Evolutionary conservation across 257 asterid species (phyloP).

Genomic region (Apocynum venetum): DNA sequence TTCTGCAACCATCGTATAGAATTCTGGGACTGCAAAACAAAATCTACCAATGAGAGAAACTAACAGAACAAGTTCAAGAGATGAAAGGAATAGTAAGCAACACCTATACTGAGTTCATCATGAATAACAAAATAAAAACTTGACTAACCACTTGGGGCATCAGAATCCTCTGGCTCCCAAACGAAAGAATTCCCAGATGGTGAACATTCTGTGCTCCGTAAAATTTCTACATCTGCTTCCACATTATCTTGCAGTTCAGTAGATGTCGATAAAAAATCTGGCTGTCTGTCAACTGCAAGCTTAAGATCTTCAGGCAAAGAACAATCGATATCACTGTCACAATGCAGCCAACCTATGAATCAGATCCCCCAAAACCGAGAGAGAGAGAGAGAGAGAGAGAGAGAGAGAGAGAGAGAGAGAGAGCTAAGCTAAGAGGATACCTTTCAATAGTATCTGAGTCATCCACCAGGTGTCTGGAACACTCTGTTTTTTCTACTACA

Average conservation of each 20-base stretch:
- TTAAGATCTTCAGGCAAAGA: slow-evolving; percentile 42
- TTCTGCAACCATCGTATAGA: slow-evolving; percentile 71
- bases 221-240: slow-evolving; percentile 40
- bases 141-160: slow-evolving; percentile 83
- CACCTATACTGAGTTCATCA: background rate
- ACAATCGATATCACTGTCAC: slow-evolving; percentile 48
- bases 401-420: background rate
- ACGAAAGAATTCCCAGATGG: slow-evolving; percentile 39
- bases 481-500: slow-evolving; percentile 43
- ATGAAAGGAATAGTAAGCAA: background rate
- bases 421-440: slow-evolving; percentile 24
- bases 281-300: slow-evolving; percentile 34
- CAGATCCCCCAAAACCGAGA: background rate
- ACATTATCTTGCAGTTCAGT: slow-evolving; percentile 35
- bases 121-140: slow-evolving; percentile 3
- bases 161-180: slow-evolving; percentile 59
- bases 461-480: slow-evolving; percentile 38
- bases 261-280: slow-evolving; percentile 41
- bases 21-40: slow-evolving; percentile 69
- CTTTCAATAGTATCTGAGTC: slow-evolving; percentile 50
- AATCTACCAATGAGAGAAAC: slow-evolving; percentile 2
- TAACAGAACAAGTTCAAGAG: background rate
- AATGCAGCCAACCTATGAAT: slow-evolving; percentile 14
- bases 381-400: background rate
- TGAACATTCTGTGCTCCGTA: slow-evolving; percentile 44